Percentiles rank a stretch among this genome's conserved stretches.
These are phyloP conservation scores for Ustulina deusta DNA, from an alignment of 2,329 filamentous ascomycete species.

Conservation along the genomic window DNA sequence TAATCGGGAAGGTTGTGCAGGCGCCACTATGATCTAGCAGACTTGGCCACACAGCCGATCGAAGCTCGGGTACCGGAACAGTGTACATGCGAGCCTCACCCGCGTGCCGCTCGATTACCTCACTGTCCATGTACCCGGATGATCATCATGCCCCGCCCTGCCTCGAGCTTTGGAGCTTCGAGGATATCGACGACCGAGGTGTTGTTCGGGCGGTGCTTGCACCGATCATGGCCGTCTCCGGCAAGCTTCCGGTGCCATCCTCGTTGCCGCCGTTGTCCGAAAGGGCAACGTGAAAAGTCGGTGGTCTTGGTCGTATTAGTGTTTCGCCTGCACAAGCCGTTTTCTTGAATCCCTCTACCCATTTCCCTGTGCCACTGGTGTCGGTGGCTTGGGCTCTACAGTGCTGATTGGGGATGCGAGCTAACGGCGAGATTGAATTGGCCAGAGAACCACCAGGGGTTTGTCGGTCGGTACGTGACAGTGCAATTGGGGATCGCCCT, in stretches of 20 bases:
- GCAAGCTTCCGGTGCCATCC: conserved; percentile 7
- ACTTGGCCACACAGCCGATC: conserved; percentile 44
- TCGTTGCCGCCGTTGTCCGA: conserved; percentile 4
- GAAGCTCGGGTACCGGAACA: conserved; percentile 43
- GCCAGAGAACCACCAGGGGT: conserved; percentile 41
- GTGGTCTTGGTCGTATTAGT: conserved; percentile 32
- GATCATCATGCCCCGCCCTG: conserved; percentile 15
- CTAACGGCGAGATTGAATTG: conserved; percentile 47
- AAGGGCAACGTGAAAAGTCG: conserved; percentile 10
- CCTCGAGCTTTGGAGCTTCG: conserved; percentile 8
- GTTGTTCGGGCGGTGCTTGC: conserved; percentile 8
- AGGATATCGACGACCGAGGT: conserved; percentile 11
- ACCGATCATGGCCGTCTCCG: conserved; percentile 11
- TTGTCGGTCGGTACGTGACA: conserved; percentile 42
- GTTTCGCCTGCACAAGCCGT: conserved; percentile 36
- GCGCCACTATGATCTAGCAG: conserved; percentile 49
- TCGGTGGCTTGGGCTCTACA: conserved; percentile 30
- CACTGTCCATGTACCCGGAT: conserved; percentile 29
- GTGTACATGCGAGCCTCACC: conserved; percentile 39
- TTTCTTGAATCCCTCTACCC: conserved; percentile 29
- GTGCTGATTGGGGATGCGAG: conserved; percentile 41
- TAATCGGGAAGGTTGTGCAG: conserved; percentile 49
- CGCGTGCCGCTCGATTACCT: conserved; percentile 33
- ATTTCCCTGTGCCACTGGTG: conserved; percentile 32
- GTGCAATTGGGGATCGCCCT: conserved; percentile 45